Percentiles rank a stretch among this genome's conserved stretches.
These are phyloP conservation scores for Phytopythium delawarense DNA, from an alignment of 352 stramenopile genomes.

Conservation along the genomic window DNA sequence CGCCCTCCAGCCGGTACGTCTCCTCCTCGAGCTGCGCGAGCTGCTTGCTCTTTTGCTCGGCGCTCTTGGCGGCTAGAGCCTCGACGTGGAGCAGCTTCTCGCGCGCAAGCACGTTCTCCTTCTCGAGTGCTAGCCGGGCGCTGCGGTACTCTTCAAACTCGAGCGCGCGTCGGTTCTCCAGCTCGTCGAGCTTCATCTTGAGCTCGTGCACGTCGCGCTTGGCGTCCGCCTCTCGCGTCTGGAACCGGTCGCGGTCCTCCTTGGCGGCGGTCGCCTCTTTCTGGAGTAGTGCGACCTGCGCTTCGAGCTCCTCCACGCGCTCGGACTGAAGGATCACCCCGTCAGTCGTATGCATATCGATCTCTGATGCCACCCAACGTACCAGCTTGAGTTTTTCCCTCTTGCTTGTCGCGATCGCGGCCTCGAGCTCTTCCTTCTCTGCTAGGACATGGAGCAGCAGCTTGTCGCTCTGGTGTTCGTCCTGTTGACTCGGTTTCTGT, in stretches of 20 bases:
- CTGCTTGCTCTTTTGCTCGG: conserved; percentile 51
- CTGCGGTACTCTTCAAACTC: conserved; percentile 73
- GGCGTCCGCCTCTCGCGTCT: conserved; percentile 56
- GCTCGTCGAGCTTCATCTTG: conserved; percentile 63
- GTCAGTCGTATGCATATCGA: conserved; percentile 1
- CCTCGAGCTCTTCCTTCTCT: conserved; percentile 64
- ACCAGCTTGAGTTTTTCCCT: conserved; percentile 49
- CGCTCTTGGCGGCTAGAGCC: conserved; percentile 30
- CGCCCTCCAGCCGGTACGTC: conserved; percentile 56
- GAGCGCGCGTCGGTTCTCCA: conserved; percentile 52
- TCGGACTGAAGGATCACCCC: conserved; percentile 25
- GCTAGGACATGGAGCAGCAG: conserved; percentile 59
- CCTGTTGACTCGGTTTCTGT: conserved; percentile 1
- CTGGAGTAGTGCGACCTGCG: conserved; percentile 34
- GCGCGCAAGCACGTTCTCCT: conserved; percentile 40
- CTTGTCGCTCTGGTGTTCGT: conserved; percentile 28
- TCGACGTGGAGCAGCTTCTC: conserved; percentile 54
- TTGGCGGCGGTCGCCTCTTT: conserved; percentile 43
- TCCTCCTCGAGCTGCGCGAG: conserved; percentile 56
- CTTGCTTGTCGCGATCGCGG: conserved; percentile 29
- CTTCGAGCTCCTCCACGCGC: conserved; percentile 45
- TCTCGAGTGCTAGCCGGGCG: conserved; percentile 41
- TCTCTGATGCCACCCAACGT: not conserved
- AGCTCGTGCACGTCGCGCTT: conserved; percentile 54
- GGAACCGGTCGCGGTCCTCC: conserved; percentile 57